Conservation (phyloP, 1,284 basidiomycete species). For the Tremellales sp. region DNA sequence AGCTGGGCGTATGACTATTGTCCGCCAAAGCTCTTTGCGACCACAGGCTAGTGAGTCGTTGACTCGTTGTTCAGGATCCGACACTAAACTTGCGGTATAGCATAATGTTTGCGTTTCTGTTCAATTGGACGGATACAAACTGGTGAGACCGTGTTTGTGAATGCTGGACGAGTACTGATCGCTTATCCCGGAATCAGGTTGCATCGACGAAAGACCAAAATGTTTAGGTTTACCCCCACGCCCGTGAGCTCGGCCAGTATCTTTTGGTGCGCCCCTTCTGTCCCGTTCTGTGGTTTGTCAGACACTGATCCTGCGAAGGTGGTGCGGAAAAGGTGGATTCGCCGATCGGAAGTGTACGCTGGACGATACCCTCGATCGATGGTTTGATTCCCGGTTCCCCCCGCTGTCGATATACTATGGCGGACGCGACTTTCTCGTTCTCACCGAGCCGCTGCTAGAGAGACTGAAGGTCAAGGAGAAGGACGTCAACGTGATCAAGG, state of each 20-base stretch:
- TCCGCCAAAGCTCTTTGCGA: slow-evolving; percentile 52
- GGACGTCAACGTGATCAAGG: slow-evolving; percentile 54
- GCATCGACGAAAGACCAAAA: slow-evolving; percentile 57
- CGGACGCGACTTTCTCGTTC: slow-evolving; percentile 54
- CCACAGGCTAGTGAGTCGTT: slow-evolving; percentile 49
- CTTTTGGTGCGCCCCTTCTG: slow-evolving; percentile 49
- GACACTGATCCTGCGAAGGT: slow-evolving; percentile 22
- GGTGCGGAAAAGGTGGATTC: slow-evolving; percentile 61
- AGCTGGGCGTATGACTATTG: slow-evolving; percentile 57
- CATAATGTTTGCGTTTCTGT: slow-evolving; percentile 61
- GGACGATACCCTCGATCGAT: slow-evolving; percentile 53
- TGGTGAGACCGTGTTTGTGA: slow-evolving; percentile 46
- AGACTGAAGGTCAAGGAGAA: slow-evolving; percentile 52
- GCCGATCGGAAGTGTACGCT: slow-evolving; percentile 57
- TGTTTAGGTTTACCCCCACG: slow-evolving; percentile 62
- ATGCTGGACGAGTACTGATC: not conserved
- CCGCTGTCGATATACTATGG: slow-evolving; percentile 57
- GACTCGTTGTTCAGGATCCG: not conserved
- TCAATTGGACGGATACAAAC: slow-evolving; percentile 59
- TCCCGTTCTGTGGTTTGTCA: not conserved
- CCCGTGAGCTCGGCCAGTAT: slow-evolving; percentile 56
- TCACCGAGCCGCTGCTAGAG: slow-evolving; percentile 54
- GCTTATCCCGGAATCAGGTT: slow-evolving; percentile 40
- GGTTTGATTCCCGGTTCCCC: slow-evolving; percentile 59
- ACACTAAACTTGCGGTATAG: slow-evolving; percentile 24